Conservation (phyloP, 2,329 filamentous ascomycete species). For the Talaromyces sp. region DNA sequence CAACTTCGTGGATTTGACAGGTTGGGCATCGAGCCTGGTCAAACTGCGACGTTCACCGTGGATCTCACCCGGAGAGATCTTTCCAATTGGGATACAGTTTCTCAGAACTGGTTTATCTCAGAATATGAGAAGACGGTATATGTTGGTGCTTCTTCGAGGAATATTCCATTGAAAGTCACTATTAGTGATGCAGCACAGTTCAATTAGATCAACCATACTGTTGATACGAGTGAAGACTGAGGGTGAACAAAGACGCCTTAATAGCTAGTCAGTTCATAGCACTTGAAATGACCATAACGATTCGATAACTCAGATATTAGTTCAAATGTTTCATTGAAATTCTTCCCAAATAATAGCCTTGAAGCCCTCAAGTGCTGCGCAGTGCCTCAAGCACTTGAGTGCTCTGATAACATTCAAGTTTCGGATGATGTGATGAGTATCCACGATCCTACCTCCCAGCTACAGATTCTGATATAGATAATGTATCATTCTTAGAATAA, state of each 20-base stretch:
- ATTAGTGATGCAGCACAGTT: neutral
- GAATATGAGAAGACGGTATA: slow-evolving; percentile 56
- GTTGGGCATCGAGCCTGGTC: slow-evolving; percentile 1
- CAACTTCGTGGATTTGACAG: slow-evolving; percentile 13
- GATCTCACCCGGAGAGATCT: slow-evolving; percentile 74
- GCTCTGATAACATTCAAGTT: too few relatives aligned
- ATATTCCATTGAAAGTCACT: slow-evolving; percentile 5
- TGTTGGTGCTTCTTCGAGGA: slow-evolving; percentile 44
- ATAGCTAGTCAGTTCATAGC: too few relatives aligned
- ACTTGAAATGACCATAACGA: too few relatives aligned
- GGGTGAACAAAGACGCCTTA: neutral
- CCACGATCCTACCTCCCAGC: too few relatives aligned
- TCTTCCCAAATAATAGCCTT: neutral
- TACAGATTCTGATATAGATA: too few relatives aligned
- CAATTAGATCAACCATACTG: neutral
- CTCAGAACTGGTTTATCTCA: slow-evolving; percentile 73
- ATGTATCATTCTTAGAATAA: too few relatives aligned
- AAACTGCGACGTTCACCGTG: slow-evolving; percentile 40
- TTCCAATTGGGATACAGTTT: slow-evolving; percentile 73
- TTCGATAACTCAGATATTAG: too few relatives aligned
- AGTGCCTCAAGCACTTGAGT: too few relatives aligned
- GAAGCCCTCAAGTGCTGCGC: too few relatives aligned
- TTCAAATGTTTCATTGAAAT: neutral
- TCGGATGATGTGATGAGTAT: too few relatives aligned
- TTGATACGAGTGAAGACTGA: neutral